phyloP scores from a whole-genome alignment of 345 rosid genomes.

The Bruguiera parviflora region DNA sequence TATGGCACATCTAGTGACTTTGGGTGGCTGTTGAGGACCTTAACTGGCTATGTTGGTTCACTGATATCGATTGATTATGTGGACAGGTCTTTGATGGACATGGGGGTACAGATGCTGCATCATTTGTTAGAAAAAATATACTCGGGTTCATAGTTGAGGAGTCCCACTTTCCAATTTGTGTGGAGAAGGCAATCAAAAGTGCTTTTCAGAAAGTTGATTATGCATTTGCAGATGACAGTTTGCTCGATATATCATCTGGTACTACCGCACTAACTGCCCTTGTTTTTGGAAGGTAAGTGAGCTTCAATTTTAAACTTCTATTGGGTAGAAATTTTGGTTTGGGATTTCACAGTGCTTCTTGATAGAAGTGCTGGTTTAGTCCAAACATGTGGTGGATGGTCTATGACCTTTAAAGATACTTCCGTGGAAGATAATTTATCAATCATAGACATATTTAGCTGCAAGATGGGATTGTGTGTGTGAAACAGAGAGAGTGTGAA shows the following conservation, averaged over 20 bases:
- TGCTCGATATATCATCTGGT: slow-evolving; percentile 91
- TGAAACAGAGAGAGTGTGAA: no score
- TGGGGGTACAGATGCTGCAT: slow-evolving; percentile 93
- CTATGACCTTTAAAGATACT: neutral
- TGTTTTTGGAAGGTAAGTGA: slow-evolving; percentile 65
- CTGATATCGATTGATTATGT: slow-evolving; percentile 17
- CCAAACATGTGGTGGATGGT: neutral
- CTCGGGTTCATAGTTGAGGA: slow-evolving; percentile 75
- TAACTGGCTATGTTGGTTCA: slow-evolving; percentile 6
- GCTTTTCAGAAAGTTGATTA: slow-evolving; percentile 88
- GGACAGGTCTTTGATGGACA: slow-evolving; percentile 95
- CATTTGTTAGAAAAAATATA: slow-evolving; percentile 65
- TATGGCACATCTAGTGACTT: neutral
- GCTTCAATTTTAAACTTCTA: neutral
- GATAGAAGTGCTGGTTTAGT: neutral
- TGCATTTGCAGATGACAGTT: slow-evolving; percentile 80
- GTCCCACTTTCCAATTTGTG: slow-evolving; percentile 69
- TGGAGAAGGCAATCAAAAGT: slow-evolving; percentile 69
- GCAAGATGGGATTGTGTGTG: neutral
- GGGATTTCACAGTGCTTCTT: neutral
- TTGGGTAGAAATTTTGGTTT: neutral
- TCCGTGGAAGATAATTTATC: neutral
- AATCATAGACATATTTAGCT: neutral
- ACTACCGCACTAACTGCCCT: slow-evolving; percentile 89
- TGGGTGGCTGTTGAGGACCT: neutral